phyloP scores from a whole-genome alignment of 441 rosid genomes.

The Erodium moschatum region DNA sequence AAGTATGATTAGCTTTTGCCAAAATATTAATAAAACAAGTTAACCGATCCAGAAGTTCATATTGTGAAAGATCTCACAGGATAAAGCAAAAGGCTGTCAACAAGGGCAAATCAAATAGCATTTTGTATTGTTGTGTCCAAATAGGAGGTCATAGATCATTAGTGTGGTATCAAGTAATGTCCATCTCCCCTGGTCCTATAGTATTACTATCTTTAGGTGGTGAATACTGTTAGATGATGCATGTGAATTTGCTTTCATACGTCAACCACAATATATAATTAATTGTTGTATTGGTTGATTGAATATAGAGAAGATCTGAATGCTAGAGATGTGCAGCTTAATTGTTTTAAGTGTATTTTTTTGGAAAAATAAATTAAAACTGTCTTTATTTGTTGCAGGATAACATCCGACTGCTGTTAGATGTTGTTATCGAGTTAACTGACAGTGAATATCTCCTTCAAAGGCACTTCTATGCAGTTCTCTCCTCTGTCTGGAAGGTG shows the following conservation, averaged over 20 bases:
- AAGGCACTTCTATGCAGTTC: constrained; percentile 79
- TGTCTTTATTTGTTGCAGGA: constrained; percentile 52
- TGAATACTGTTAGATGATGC: not conserved
- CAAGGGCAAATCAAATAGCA: no score
- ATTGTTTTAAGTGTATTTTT: not conserved
- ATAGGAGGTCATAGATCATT: no score
- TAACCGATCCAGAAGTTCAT: not conserved
- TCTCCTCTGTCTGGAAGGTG: constrained; percentile 72
- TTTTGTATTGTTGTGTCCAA: no score
- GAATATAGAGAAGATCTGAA: not conserved
- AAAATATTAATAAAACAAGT: not conserved
- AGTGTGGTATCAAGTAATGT: no score
- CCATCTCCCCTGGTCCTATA: not conserved
- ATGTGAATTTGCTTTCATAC: not conserved
- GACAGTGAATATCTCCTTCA: constrained; percentile 86
- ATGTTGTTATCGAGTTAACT: constrained; percentile 63
- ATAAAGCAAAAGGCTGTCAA: no score
- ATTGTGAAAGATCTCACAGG: not conserved
- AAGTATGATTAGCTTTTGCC: not conserved
- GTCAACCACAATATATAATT: not conserved
- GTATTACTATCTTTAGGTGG: not conserved
- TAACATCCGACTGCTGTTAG: constrained; percentile 57
- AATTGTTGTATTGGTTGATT: not conserved
- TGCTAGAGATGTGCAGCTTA: not conserved
- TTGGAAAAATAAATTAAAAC: not conserved